Evolutionary conservation across 768 basidiomycete species (phyloP), one percentile per base, ranked within the genome.

Genomic region (Boletellus emodensis): DNA sequence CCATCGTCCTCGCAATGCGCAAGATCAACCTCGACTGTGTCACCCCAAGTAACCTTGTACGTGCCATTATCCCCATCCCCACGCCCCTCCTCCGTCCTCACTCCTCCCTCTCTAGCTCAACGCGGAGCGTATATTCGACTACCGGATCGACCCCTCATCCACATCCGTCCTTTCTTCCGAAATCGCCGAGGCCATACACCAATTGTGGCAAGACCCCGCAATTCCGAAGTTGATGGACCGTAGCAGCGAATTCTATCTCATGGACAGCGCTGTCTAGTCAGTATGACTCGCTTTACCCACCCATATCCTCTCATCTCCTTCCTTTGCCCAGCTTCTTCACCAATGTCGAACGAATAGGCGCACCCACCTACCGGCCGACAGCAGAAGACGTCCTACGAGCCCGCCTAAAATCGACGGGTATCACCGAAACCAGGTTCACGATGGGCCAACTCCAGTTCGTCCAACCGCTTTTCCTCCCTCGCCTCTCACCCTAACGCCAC

Each of bases 251-350:
- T 95, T 95, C 61, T 94, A 95, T 63, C 74, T 96, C 13, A 95
- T 94, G 91, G 94, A 96, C 64, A 89, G 83, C n/a, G 94, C 94
- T 0, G 75, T 76, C 39, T 95, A 95, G 90, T 91, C 59, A 63
- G 87, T 79, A 11, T 22, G 9, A 11, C 20, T 37, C 32, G 32
- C 40, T 12, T 28, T 3, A 6, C 17, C 14, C 28, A 1, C 37
- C 44, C 10, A 6, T 0, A 28, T 42, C 20, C 18, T 44, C 20
- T 24, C 24, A 24, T 24, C 56, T 52, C 17, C 55, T 13, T 9
- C 3, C 1, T 8, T 14, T 9, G 11, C 17, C 10, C 53, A 93
- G 90, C 68, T 97, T 97, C 71, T 94, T 96, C 70, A 75, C 77
- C 11, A 82, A 92, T 46, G 85, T 93, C 10, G 70, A 81, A n/a